Conservation (phyloP, 2,329 filamentous ascomycete species). For the Hawksworthiomyces lignivorus region DNA sequence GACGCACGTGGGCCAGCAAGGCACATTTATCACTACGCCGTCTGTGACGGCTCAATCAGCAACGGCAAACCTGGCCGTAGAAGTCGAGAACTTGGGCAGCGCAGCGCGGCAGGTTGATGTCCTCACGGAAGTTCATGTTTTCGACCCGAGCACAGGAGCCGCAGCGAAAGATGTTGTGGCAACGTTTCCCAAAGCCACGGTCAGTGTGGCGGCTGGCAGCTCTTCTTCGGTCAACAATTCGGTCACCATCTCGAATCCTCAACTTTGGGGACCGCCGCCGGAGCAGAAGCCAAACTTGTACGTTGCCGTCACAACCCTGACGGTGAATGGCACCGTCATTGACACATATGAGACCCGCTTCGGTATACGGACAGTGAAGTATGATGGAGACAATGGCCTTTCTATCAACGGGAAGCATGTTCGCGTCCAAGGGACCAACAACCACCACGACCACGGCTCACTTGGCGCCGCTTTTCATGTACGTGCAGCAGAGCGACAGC, state of each 20-base stretch:
- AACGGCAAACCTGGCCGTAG: slow-evolving; percentile 33
- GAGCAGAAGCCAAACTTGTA: slow-evolving; percentile 39
- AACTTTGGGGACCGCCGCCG: slow-evolving; percentile 41
- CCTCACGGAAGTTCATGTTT: slow-evolving; percentile 30
- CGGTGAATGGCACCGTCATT: slow-evolving; percentile 12
- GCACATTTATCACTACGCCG: slow-evolving; percentile 40
- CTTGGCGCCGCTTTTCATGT: slow-evolving; percentile 43
- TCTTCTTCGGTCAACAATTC: slow-evolving; percentile 29
- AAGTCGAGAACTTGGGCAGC: slow-evolving; percentile 36
- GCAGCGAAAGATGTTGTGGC: slow-evolving; percentile 23
- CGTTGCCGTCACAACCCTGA: slow-evolving; percentile 35
- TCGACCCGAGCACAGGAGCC: slow-evolving; percentile 26
- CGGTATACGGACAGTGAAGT: slow-evolving; percentile 38
- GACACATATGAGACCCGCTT: slow-evolving; percentile 40
- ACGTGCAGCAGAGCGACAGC: slow-evolving; percentile 39
- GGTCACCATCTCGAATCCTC: slow-evolving; percentile 28
- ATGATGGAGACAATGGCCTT: slow-evolving; percentile 32
- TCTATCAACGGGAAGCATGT: slow-evolving; percentile 38
- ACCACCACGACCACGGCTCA: slow-evolving; percentile 45
- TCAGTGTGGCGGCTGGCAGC: slow-evolving; percentile 23
- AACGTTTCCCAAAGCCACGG: slow-evolving; percentile 23
- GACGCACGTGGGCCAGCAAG: slow-evolving; percentile 40
- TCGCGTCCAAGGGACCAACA: slow-evolving; percentile 37
- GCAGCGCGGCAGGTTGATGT: slow-evolving; percentile 27
- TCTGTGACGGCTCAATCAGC: slow-evolving; percentile 37